Evolutionary conservation across 352 stramenopile genomes (phyloP).

Genomic region (Globisporangium nodosum): DNA sequence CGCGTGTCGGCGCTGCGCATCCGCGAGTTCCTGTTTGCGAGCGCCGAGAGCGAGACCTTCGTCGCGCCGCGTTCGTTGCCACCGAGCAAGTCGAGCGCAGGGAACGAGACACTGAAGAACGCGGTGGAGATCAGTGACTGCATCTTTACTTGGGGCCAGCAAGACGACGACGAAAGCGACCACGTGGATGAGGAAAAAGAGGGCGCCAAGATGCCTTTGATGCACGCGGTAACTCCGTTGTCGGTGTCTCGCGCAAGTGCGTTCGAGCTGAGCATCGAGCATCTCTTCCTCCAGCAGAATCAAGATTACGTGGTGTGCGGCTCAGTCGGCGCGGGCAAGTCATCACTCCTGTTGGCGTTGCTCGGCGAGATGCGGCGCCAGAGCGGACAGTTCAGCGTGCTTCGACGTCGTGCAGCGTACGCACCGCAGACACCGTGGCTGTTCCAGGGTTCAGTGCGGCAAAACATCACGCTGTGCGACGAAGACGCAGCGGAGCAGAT

Average conservation of each 20-base stretch:
- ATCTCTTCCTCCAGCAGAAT: constrained; percentile 30
- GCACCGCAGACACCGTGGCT: constrained; percentile 77
- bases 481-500: constrained; percentile 19
- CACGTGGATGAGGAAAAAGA: background rate
- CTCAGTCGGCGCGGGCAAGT: constrained; percentile 93
- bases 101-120: constrained; percentile 1
- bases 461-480: constrained; percentile 57
- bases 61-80: background rate
- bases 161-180: background rate
- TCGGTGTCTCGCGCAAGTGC: background rate
- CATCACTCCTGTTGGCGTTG: constrained; percentile 91
- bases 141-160: constrained; percentile 23
- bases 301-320: constrained; percentile 75
- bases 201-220: constrained; percentile 7
- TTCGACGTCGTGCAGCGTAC: constrained; percentile 38
- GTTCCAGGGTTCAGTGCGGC: constrained; percentile 46
- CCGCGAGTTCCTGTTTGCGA: constrained; percentile 59
- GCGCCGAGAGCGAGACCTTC: constrained; percentile 8
- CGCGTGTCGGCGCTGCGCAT: constrained; percentile 77
- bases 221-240: background rate
- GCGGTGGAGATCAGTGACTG: constrained; percentile 22
- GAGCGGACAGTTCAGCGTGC: constrained; percentile 18
- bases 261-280: constrained; percentile 46
- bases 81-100: constrained; percentile 8
- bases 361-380: constrained; percentile 92